These are phyloP conservation scores for Lunasporangiospora selenospora DNA, from an alignment of 192 early-diverging fungal species.

Conservation along the genomic window DNA sequence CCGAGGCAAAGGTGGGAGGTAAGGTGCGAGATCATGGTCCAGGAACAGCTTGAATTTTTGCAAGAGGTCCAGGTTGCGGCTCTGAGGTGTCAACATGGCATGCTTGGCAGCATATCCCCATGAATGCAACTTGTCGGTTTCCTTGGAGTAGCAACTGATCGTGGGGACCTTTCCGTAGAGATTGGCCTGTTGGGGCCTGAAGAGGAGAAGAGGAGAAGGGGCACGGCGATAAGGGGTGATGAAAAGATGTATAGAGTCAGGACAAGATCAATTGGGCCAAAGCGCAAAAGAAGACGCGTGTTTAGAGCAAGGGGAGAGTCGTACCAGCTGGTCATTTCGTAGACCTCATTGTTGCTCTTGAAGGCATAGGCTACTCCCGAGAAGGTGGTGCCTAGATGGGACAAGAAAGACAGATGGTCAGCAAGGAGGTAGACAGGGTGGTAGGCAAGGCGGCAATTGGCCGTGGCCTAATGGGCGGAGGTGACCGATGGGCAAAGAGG, in stretches of 20 bases:
- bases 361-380: slow-evolving; percentile 59
- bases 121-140: slow-evolving; percentile 40
- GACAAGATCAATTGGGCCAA: neutral
- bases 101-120: slow-evolving; percentile 55
- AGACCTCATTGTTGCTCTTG: slow-evolving; percentile 51
- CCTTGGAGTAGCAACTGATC: slow-evolving; percentile 43
- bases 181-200: slow-evolving; percentile 46
- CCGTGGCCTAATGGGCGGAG: too few relatives aligned
- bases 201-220: neutral
- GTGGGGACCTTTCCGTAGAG: slow-evolving; percentile 57
- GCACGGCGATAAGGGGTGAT: too few relatives aligned
- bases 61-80: slow-evolving; percentile 45
- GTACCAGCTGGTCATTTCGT: slow-evolving; percentile 58
- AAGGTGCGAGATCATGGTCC: slow-evolving; percentile 44
- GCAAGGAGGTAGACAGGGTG: neutral
- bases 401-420: too few relatives aligned
- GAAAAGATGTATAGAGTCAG: too few relatives aligned
- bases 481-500: too few relatives aligned
- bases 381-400: slow-evolving; percentile 38
- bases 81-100: slow-evolving; percentile 36
- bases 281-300: neutral
- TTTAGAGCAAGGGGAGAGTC: too few relatives aligned
- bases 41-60: slow-evolving; percentile 53
- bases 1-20: slow-evolving; percentile 42
- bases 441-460: too few relatives aligned